phyloP scores from a whole-genome alignment of 306 rosid genomes.

The Fagus sylvatica region DNA sequence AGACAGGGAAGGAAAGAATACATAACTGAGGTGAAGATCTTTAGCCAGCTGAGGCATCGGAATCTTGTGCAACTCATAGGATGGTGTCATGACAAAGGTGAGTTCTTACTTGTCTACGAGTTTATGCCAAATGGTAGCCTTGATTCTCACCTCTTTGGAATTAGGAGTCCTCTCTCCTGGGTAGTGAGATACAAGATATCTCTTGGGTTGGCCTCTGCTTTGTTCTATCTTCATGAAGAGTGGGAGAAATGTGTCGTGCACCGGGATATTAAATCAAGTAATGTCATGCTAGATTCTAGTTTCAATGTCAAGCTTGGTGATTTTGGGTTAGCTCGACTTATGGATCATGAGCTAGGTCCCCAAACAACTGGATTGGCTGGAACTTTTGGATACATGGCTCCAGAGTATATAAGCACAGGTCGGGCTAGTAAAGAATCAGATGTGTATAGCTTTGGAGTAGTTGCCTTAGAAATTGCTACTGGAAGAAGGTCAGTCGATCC shows the following conservation, averaged over 20 bases:
- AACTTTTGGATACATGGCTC: constrained; percentile 21
- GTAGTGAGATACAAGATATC: constrained; percentile 1
- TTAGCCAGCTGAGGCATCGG: not conserved
- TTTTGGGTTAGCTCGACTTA: constrained; percentile 2
- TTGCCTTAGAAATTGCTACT: not conserved
- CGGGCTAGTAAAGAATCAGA: not conserved
- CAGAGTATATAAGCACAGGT: not conserved
- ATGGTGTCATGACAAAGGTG: constrained; percentile 8
- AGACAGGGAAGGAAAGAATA: constrained; percentile 15
- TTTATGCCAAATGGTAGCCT: constrained; percentile 10
- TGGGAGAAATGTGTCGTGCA: constrained; percentile 10
- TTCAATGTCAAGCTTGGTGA: constrained; percentile 2
- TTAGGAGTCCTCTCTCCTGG: not conserved
- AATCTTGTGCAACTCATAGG: constrained; percentile 13
- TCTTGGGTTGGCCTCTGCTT: not conserved
- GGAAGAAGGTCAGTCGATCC: not conserved
- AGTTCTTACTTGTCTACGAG: constrained; percentile 13
- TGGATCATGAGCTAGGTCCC: constrained; percentile 6
- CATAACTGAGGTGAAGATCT: constrained; percentile 5
- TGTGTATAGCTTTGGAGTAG: not conserved
- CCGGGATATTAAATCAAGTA: constrained; percentile 4
- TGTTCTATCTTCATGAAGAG: constrained; percentile 14
- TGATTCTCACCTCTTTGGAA: constrained; percentile 4
- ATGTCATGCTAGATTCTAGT: constrained; percentile 6
- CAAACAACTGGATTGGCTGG: not conserved